Percentiles rank a stretch among this genome's conserved stretches.
Evolutionary conservation across 352 stramenopile genomes (phyloP).

Genomic region (Phytophthora tubulina): DNA sequence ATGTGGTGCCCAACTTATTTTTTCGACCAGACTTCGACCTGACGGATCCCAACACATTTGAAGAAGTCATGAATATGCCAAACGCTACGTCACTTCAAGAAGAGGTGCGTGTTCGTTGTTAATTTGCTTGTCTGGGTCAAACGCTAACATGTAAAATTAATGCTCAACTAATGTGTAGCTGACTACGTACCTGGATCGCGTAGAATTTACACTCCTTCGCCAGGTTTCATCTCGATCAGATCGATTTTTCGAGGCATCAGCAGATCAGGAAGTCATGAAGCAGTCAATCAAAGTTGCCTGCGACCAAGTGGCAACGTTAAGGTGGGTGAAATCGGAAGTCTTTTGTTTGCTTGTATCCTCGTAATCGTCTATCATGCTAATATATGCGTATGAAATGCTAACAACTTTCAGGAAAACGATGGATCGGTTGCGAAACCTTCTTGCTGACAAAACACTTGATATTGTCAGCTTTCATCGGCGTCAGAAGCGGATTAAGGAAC

Average conservation of each 20-base stretch:
- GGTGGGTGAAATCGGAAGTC: conserved; percentile 43
- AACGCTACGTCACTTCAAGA: conserved; percentile 69
- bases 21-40: conserved; percentile 84
- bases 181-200: conserved; percentile 82
- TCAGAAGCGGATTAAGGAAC: conserved; percentile 83
- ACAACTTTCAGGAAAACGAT: conserved; percentile 69
- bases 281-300: conserved; percentile 81
- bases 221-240: conserved; percentile 88
- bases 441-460: conserved; percentile 87
- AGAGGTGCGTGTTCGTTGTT: conserved; percentile 47
- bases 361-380: conserved; percentile 17
- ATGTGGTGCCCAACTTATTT: conserved; percentile 81
- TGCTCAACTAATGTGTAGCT: conserved; percentile 45
- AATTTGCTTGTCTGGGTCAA: not conserved
- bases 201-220: conserved; percentile 87
- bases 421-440: conserved; percentile 79
- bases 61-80: conserved; percentile 83
- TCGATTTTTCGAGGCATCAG: conserved; percentile 86
- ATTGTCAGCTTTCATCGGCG: conserved; percentile 88
- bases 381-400: not conserved
- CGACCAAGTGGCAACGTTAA: conserved; percentile 81
- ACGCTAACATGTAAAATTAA: conserved; percentile 6
- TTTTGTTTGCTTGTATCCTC: not conserved
- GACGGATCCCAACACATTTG: conserved; percentile 78
- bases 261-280: conserved; percentile 89